Evolutionary conservation across 768 basidiomycete species (phyloP).

Genomic region (Dentipellis sp.): DNA sequence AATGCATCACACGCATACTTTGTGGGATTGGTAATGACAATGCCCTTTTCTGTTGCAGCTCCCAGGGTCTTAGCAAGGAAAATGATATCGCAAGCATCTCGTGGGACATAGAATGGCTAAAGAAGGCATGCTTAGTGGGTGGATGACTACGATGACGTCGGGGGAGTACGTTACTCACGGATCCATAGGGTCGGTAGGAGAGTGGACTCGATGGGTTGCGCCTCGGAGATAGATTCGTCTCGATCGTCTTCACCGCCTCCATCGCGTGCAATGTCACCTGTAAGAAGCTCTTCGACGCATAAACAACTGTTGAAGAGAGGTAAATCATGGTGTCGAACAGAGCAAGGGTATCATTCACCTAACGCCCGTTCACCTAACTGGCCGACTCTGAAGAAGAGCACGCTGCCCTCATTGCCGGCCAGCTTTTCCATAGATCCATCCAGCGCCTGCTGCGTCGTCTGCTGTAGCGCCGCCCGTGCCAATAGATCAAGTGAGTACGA

Average conservation of each 20-base stretch:
- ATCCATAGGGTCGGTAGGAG: conserved; percentile 56
- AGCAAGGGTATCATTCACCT: conserved; percentile 30
- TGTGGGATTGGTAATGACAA: conserved; percentile 58
- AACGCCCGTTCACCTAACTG: conserved; percentile 44
- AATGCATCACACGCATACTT: conserved; percentile 36
- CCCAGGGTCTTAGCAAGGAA: conserved; percentile 55
- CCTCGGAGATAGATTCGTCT: conserved; percentile 26
- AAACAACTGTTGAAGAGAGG: conserved; percentile 43
- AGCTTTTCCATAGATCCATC: conserved; percentile 55
- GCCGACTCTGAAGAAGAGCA: conserved; percentile 55
- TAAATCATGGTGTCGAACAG: not conserved
- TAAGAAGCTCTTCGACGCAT: conserved; percentile 52
- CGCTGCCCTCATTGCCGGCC: conserved; percentile 39
- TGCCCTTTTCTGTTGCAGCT: conserved; percentile 53
- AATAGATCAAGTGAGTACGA: conserved; percentile 70
- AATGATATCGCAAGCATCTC: conserved; percentile 55
- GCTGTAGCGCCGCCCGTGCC: conserved; percentile 45
- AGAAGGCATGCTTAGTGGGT: not conserved
- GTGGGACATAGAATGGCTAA: conserved; percentile 63
- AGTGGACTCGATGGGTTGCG: conserved; percentile 22
- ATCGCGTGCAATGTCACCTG: conserved; percentile 52
- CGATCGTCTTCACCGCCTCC: conserved; percentile 40
- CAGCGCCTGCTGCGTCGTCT: conserved; percentile 35
- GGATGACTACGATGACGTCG: not conserved
- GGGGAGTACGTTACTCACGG: conserved; percentile 33